A percentile compares a stretch with the other conserved stretches of the same genome.
These are phyloP conservation scores for Mrakia frigida DNA, from an alignment of 768 basidiomycete species.

Conservation along the genomic window DNA sequence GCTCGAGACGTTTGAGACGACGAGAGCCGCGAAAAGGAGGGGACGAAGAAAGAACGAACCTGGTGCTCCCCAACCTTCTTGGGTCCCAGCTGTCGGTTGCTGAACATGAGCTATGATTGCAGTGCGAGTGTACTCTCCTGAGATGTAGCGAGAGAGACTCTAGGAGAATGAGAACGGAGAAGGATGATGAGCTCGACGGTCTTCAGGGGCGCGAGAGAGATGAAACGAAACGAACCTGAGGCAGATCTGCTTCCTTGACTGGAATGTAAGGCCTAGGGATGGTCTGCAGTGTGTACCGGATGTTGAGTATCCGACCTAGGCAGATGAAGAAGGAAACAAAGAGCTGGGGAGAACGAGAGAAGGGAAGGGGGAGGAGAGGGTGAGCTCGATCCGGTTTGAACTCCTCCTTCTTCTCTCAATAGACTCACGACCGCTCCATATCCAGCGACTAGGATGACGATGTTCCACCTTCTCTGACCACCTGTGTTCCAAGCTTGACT, in stretches of 20 bases:
- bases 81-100: constrained; percentile 42
- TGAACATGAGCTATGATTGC: constrained; percentile 44
- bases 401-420: background rate
- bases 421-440: constrained; percentile 40
- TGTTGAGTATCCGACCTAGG: constrained; percentile 32
- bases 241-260: constrained; percentile 42
- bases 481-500: constrained; percentile 36
- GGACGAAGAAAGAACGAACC: constrained; percentile 34
- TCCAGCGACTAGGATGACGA: constrained; percentile 40
- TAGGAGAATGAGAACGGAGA: background rate
- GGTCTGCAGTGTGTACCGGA: constrained; percentile 37
- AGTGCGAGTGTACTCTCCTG: constrained; percentile 43
- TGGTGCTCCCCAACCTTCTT: constrained; percentile 45
- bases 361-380: background rate
- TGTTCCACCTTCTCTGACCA: constrained; percentile 37
- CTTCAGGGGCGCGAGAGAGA: no score
- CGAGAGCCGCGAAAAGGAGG: background rate
- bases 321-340: constrained; percentile 32
- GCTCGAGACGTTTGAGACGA: background rate
- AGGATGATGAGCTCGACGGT: background rate
- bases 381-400: background rate
- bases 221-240: constrained; percentile 35
- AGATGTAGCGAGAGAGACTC: background rate
- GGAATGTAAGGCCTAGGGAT: constrained; percentile 46
- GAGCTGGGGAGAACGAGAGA: constrained; percentile 8